These are phyloP conservation scores for Vitis hybrid DNA, from an alignment of 177 flowering plant species.

Conservation along the genomic window DNA sequence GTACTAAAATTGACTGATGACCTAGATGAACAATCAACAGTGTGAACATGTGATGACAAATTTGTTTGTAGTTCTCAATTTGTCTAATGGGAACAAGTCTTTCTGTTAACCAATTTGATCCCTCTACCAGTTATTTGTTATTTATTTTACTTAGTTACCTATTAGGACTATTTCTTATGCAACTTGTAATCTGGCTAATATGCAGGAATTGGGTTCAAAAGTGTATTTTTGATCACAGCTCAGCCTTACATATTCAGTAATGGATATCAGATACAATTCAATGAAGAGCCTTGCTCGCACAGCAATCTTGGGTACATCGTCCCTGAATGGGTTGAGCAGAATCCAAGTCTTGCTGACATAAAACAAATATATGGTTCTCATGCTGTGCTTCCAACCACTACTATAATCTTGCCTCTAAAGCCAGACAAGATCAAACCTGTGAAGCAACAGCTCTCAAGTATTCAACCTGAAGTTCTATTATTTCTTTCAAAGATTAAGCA, in stretches of 20 bases:
- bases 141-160: not conserved
- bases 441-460: conserved; percentile 59
- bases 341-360: conserved; percentile 53
- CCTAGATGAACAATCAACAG: too few relatives aligned
- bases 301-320: conserved; percentile 67
- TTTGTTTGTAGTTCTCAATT: too few relatives aligned
- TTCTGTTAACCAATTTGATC: not conserved
- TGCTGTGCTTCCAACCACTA: conserved; percentile 51
- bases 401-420: conserved; percentile 61
- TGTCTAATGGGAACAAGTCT: not conserved
- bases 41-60: too few relatives aligned
- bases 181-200: not conserved
- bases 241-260: conserved; percentile 75
- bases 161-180: not conserved
- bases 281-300: conserved; percentile 53
- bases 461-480: conserved; percentile 72
- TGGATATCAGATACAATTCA: conserved; percentile 70
- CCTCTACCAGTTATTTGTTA: not conserved
- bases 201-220: conserved; percentile 87
- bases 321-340: conserved; percentile 79
- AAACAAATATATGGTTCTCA: conserved; percentile 43
- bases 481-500: conserved; percentile 67
- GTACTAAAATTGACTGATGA: too few relatives aligned
- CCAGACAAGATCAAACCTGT: conserved; percentile 64
- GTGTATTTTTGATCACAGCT: conserved; percentile 75